Evolutionary conservation across 106 monocot species (phyloP).

Genomic region (Dioscorea dumetorum): DNA sequence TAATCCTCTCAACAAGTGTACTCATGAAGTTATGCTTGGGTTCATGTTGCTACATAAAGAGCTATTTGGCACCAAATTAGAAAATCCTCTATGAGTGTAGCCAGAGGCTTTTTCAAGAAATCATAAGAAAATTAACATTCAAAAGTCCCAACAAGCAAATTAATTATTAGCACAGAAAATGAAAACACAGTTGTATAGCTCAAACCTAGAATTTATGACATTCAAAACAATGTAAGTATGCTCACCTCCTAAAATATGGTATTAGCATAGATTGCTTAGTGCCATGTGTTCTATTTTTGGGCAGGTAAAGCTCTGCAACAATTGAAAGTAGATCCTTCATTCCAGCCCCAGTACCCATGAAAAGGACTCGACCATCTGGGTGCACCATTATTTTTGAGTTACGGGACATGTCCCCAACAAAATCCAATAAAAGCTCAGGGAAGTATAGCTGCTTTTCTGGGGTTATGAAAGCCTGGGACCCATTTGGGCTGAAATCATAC

Average conservation of each 20-base stretch:
- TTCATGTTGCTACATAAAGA: too few relatives aligned
- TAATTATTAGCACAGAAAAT: neutral
- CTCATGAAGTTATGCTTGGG: too few relatives aligned
- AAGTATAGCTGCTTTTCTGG: slow-evolving; percentile 21
- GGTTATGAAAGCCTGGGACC: slow-evolving; percentile 18
- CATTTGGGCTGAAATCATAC: slow-evolving; percentile 21
- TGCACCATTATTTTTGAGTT: slow-evolving; percentile 17
- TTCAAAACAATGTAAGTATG: neutral
- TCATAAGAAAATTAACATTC: neutral
- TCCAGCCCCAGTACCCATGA: slow-evolving; percentile 32
- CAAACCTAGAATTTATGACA: neutral
- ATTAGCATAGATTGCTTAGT: slow-evolving; percentile 53
- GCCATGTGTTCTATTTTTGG: slow-evolving; percentile 19
- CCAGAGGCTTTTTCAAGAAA: neutral
- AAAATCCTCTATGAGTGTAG: too few relatives aligned
- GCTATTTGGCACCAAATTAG: too few relatives aligned
- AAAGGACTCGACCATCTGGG: slow-evolving; percentile 41
- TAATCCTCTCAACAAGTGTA: too few relatives aligned
- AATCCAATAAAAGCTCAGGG: slow-evolving; percentile 24
- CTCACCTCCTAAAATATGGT: slow-evolving; percentile 77
- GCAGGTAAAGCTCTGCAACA: slow-evolving; percentile 35
- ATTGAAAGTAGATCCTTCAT: slow-evolving; percentile 50
- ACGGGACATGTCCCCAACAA: slow-evolving; percentile 8
- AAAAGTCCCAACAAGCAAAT: neutral
- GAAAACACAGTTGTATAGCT: neutral